A percentile compares a stretch with the other conserved stretches of the same genome.
These are phyloP conservation scores for Nitzschia inconspicua DNA, from an alignment of 108 stramenopile species.

Conservation along the genomic window DNA sequence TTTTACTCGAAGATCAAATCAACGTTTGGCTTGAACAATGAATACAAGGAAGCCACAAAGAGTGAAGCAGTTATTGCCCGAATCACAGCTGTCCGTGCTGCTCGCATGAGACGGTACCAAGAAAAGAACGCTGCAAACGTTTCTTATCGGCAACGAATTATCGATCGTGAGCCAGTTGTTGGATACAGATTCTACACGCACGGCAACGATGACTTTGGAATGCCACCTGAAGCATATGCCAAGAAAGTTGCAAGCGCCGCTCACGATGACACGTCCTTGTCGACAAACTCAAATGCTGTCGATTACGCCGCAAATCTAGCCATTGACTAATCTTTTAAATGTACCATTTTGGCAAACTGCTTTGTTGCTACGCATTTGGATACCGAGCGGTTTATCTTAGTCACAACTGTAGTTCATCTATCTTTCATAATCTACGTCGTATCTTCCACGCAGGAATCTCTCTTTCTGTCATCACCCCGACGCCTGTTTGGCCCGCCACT, in stretches of 20 bases:
- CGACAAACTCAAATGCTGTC: constrained; percentile 3
- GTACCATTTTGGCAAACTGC: too few species aligned
- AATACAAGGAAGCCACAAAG: neutral
- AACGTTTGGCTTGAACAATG: neutral
- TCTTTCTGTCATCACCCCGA: constrained; percentile 3
- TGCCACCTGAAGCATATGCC: too few species aligned
- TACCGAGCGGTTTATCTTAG: too few species aligned
- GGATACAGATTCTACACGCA: constrained; percentile 4
- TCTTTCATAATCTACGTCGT: too few species aligned
- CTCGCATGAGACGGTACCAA: constrained; percentile 2
- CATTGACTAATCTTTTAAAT: too few species aligned
- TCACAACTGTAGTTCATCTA: too few species aligned
- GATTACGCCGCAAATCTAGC: neutral
- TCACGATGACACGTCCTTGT: neutral
- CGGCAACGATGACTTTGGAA: neutral
- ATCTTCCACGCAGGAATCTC: neutral
- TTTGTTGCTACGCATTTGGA: too few species aligned
- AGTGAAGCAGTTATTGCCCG: constrained; percentile 4
- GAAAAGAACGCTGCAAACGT: neutral
- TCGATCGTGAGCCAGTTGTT: neutral
- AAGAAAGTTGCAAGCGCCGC: neutral
- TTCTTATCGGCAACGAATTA: neutral
- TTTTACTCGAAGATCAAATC: neutral
- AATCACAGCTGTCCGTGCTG: constrained; percentile 5
- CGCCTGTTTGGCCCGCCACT: constrained; percentile 67